Evolutionary conservation across 2,329 filamentous ascomycete genomes (phyloP).

Genomic region (Helotiales sp.): DNA sequence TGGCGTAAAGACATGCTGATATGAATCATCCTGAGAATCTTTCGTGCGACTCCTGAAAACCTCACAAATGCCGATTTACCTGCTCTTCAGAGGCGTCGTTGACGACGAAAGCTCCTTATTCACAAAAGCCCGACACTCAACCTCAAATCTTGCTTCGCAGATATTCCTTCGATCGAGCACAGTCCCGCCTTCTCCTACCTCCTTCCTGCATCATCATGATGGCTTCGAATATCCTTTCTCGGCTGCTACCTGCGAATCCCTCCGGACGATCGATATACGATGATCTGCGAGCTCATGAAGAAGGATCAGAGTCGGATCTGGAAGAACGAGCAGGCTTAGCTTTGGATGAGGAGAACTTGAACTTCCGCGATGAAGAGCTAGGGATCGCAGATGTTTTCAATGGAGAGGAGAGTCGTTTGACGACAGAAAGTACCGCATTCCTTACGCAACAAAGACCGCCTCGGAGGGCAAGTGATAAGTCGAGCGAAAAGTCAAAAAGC

Average conservation of each 20-base stretch:
- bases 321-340: slow-evolving; percentile 35
- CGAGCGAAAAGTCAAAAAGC: slow-evolving; percentile 11
- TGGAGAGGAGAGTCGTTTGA: slow-evolving; percentile 33
- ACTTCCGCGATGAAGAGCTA: slow-evolving; percentile 35
- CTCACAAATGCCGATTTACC: slow-evolving; percentile 22
- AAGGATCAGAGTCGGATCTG: slow-evolving; percentile 33
- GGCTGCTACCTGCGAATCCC: slow-evolving; percentile 33
- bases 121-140: background rate
- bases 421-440: slow-evolving; percentile 35
- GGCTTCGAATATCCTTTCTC: slow-evolving; percentile 36
- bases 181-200: background rate
- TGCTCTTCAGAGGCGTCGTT: slow-evolving; percentile 15
- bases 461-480: slow-evolving; percentile 4
- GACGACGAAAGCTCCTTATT: slow-evolving; percentile 19
- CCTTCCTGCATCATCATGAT: slow-evolving; percentile 27
- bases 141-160: background rate
- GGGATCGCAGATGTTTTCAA: slow-evolving; percentile 32
- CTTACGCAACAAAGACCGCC: slow-evolving; percentile 23
- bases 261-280: slow-evolving; percentile 37
- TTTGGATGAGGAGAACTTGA: slow-evolving; percentile 37
- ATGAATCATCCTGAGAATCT: slow-evolving; percentile 2
- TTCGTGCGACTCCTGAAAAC: background rate
- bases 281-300: slow-evolving; percentile 35
- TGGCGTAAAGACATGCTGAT: slow-evolving; percentile 16
- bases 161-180: background rate